Evolutionary conservation across 495 filamentous ascomycete species (phyloP).

Genomic region (Cercophora sp.): DNA sequence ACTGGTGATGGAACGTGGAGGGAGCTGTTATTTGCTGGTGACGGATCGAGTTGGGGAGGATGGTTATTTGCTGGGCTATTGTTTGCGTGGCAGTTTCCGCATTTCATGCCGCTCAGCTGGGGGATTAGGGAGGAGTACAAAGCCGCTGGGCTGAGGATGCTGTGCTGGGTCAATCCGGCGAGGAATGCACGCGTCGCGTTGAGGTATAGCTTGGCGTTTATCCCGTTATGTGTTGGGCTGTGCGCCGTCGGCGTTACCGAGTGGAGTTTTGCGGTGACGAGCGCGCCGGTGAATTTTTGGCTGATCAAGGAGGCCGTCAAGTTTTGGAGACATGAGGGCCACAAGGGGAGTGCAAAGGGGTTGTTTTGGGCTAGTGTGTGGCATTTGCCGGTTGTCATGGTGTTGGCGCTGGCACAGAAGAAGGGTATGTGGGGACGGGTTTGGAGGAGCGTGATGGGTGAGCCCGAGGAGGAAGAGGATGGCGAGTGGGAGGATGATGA

Average conservation of each 20-base stretch:
- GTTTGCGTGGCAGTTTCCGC: conserved; percentile 96
- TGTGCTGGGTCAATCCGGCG: conserved; percentile 81
- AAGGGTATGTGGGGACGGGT: conserved; percentile 88
- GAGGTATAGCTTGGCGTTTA: conserved; percentile 80
- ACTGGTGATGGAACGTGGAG: conserved; percentile 65
- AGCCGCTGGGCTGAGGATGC: conserved; percentile 84
- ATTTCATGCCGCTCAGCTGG: conserved; percentile 92
- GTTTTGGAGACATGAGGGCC: conserved; percentile 77
- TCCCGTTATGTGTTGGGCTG: conserved; percentile 80
- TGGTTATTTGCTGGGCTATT: conserved; percentile 84
- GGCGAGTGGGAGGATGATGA: conserved; percentile 43
- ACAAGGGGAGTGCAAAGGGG: conserved; percentile 74
- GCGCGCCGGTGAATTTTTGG: conserved; percentile 81
- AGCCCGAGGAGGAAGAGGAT: conserved; percentile 45
- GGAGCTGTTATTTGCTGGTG: conserved; percentile 61
- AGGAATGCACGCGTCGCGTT: conserved; percentile 81
- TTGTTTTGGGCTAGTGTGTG: conserved; percentile 98
- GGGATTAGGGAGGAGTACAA: conserved; percentile 85
- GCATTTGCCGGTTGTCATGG: conserved; percentile 88
- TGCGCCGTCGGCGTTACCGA: conserved; percentile 83
- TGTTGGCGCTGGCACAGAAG: conserved; percentile 89
- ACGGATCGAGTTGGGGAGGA: conserved; percentile 64
- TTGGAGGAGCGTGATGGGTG: conserved; percentile 64
- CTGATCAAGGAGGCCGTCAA: conserved; percentile 72
- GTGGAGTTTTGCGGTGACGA: conserved; percentile 77